Conservation (phyloP, 768 basidiomycete genomes). For the Amanita thiersii region DNA sequence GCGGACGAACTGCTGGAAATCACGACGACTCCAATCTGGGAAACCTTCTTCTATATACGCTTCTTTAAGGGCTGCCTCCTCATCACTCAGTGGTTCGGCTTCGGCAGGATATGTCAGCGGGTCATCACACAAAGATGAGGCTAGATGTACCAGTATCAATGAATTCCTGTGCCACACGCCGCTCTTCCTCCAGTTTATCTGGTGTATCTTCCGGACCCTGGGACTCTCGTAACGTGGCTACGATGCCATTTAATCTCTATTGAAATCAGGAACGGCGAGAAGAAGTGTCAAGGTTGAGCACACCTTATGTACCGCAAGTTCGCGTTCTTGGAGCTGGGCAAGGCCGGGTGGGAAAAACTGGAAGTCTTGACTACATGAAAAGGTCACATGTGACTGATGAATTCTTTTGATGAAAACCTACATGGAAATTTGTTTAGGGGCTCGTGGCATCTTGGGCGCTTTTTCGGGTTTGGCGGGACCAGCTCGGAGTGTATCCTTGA, state of each 20-base stretch:
- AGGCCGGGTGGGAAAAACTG: constrained; percentile 90
- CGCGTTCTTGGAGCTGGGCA: constrained; percentile 77
- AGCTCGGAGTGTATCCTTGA: constrained; percentile 82
- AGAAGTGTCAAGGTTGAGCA: constrained; percentile 8
- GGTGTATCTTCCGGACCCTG: constrained; percentile 67
- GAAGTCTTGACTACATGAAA: constrained; percentile 70
- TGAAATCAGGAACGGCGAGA: not conserved
- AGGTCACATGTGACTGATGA: constrained; percentile 8
- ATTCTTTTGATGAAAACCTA: constrained; percentile 26
- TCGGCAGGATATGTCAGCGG: not conserved
- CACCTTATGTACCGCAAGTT: constrained; percentile 76
- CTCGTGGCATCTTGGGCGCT: constrained; percentile 72
- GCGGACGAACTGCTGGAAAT: constrained; percentile 87
- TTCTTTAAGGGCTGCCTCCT: constrained; percentile 78
- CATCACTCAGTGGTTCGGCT: constrained; percentile 90
- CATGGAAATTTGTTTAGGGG: constrained; percentile 85
- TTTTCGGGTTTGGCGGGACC: constrained; percentile 76
- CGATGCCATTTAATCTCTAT: constrained; percentile 60
- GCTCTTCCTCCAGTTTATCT: constrained; percentile 80
- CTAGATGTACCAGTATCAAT: constrained; percentile 68
- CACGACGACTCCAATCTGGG: constrained; percentile 84
- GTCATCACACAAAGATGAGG: not conserved
- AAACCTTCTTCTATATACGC: constrained; percentile 72
- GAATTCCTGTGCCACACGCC: constrained; percentile 68
- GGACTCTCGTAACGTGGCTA: constrained; percentile 56